These are phyloP conservation scores for Hysterium pulicare DNA, from an alignment of 2,329 filamentous ascomycete genomes.

Conservation along the genomic window DNA sequence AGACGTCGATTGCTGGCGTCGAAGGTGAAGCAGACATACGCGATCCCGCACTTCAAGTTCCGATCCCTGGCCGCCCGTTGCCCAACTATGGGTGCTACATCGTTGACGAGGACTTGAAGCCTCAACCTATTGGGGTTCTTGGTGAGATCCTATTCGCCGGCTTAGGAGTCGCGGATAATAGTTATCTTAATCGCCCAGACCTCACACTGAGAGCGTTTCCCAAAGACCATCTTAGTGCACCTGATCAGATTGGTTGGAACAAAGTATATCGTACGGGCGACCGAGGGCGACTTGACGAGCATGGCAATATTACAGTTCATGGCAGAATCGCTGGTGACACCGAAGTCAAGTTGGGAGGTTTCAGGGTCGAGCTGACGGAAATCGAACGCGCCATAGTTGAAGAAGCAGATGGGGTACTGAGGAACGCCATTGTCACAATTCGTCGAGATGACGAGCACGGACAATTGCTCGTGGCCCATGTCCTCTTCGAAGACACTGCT, in stretches of 20 bases:
- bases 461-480: slow-evolving; percentile 34
- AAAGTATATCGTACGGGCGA: slow-evolving; percentile 42
- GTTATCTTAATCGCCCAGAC: slow-evolving; percentile 30
- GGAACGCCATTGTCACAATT: slow-evolving; percentile 22
- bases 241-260: slow-evolving; percentile 21
- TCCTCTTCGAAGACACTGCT: slow-evolving; percentile 21
- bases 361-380: slow-evolving; percentile 40
- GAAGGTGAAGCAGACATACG: slow-evolving; percentile 1
- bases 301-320: slow-evolving; percentile 35
- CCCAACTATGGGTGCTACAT: slow-evolving; percentile 29
- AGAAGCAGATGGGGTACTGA: slow-evolving; percentile 18
- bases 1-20: slow-evolving; percentile 8
- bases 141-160: slow-evolving; percentile 47
- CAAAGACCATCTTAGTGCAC: no score
- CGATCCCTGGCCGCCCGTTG: slow-evolving; percentile 6
- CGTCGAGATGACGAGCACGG: slow-evolving; percentile 15
- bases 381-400: slow-evolving; percentile 35
- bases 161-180: slow-evolving; percentile 29
- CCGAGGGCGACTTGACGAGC: slow-evolving; percentile 27
- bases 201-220: no score
- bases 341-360: slow-evolving; percentile 32
- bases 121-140: slow-evolving; percentile 39
- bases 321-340: slow-evolving; percentile 13
- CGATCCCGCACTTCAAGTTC: slow-evolving; percentile 13
- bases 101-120: slow-evolving; percentile 36